phyloP scores from a whole-genome alignment of 257 asterid genomes.

The Prunella vulgaris region DNA sequence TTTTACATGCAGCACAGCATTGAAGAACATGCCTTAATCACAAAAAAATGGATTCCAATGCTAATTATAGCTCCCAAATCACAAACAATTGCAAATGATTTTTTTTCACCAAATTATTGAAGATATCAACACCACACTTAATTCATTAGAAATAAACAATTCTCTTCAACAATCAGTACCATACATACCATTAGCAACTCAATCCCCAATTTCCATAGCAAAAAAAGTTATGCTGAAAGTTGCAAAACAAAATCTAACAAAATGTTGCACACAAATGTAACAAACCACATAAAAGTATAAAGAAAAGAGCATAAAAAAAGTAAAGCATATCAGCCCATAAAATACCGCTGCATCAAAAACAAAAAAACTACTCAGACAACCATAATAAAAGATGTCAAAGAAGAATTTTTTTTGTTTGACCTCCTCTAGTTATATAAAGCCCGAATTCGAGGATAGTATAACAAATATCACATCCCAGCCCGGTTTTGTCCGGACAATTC shows the following conservation, averaged over 20 bases:
- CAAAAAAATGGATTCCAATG: no score
- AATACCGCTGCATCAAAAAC: background rate
- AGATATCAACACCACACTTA: background rate
- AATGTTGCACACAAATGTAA: background rate
- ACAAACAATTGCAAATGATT: no score
- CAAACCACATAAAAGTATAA: background rate
- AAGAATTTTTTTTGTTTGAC: conserved; percentile 41
- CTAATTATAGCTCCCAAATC: background rate
- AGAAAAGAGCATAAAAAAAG: background rate
- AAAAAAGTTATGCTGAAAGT: background rate
- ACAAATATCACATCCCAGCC: conserved; percentile 72
- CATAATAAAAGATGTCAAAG: background rate
- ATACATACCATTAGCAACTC: background rate
- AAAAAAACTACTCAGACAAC: background rate
- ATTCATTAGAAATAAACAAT: background rate
- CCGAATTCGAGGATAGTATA: conserved; percentile 59
- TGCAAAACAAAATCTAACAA: background rate
- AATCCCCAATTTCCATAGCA: background rate
- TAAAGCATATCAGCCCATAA: background rate
- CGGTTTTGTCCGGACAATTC: conserved; percentile 60
- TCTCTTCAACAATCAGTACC: background rate
- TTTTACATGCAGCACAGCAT: background rate
- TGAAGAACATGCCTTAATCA: background rate
- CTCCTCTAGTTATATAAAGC: conserved; percentile 58
- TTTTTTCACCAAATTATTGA: background rate